Evolutionary conservation across 495 filamentous ascomycete genomes (phyloP).

Genomic region (Penicillium manginii): DNA sequence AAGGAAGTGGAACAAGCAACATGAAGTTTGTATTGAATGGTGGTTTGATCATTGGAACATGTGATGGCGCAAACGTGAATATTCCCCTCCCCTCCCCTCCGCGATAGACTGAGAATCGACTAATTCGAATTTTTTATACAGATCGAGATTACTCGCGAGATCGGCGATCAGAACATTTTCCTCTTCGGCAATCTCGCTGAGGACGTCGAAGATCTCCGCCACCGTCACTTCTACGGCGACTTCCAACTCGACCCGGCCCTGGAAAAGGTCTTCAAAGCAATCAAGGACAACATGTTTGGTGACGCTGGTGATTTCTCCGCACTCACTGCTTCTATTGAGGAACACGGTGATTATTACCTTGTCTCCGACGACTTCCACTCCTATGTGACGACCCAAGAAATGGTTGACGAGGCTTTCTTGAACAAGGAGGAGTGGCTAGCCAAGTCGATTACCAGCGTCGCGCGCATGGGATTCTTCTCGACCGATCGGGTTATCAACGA

Average conservation of each 20-base stretch:
- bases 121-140: conserved; percentile 28
- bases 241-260: conserved; percentile 79
- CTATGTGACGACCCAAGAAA: conserved; percentile 84
- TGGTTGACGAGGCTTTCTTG: conserved; percentile 88
- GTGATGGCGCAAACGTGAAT: conserved; percentile 94
- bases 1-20: conserved; percentile 73
- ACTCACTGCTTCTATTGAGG: conserved; percentile 78
- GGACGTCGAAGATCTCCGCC: conserved; percentile 94
- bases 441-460: conserved; percentile 85
- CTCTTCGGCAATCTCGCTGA: conserved; percentile 96
- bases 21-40: conserved; percentile 99
- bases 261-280: conserved; percentile 77
- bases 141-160: conserved; percentile 98
- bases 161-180: conserved; percentile 96
- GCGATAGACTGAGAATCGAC: neutral
- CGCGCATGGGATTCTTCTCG: conserved; percentile 96
- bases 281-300: conserved; percentile 78
- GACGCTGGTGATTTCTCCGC: conserved; percentile 74
- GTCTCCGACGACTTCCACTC: conserved; percentile 96
- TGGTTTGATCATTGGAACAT: conserved; percentile 95
- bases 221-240: conserved; percentile 80
- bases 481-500: conserved; percentile 96
- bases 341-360: conserved; percentile 96
- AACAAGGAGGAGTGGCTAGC: conserved; percentile 90
- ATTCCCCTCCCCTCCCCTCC: neutral